Conservation (phyloP, 2,329 filamentous ascomycete species). For the Knoxdaviesia capensis region DNA sequence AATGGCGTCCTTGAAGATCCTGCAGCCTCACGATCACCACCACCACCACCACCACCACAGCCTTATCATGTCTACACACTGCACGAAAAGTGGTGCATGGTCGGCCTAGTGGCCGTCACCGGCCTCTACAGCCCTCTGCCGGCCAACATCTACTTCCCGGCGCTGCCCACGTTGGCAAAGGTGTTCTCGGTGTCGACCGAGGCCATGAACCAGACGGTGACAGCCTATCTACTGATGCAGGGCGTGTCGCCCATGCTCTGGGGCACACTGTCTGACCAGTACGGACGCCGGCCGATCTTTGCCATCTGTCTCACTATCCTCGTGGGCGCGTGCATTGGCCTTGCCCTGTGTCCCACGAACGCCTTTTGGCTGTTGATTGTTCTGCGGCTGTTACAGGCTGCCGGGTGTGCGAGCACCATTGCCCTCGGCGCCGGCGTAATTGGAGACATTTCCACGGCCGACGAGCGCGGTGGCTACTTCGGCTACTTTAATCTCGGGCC, state of each 20-base stretch:
- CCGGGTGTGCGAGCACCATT: conserved; percentile 15
- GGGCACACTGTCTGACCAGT: conserved; percentile 14
- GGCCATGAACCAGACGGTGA: conserved; percentile 13
- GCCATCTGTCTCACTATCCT: conserved; percentile 12
- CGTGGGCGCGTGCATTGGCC: conserved; percentile 12
- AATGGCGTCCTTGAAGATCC: too few relatives aligned
- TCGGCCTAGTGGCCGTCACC: too few relatives aligned
- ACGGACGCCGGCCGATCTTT: conserved; percentile 12
- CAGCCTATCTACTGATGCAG: conserved; percentile 13
- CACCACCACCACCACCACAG: too few relatives aligned
- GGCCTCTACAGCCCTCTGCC: conserved; percentile 10
- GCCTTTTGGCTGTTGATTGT: conserved; percentile 14
- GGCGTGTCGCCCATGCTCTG: conserved; percentile 14
- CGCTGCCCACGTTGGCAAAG: conserved; percentile 10
- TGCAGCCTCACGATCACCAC: too few relatives aligned
- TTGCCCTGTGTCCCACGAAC: conserved; percentile 12
- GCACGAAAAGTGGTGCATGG: too few relatives aligned
- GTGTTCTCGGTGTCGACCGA: conserved; percentile 12
- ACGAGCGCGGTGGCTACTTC: conserved; percentile 14
- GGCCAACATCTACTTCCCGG: conserved; percentile 15
- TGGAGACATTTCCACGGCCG: conserved; percentile 12
- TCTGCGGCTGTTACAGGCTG: conserved; percentile 12
- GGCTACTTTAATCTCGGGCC: conserved; percentile 14
- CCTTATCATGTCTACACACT: too few relatives aligned
- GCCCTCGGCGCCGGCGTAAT: conserved; percentile 14